A percentile compares a stretch with the other conserved stretches of the same genome.
Conservation (phyloP, 768 basidiomycete species). For the Harrya chromipes region DNA sequence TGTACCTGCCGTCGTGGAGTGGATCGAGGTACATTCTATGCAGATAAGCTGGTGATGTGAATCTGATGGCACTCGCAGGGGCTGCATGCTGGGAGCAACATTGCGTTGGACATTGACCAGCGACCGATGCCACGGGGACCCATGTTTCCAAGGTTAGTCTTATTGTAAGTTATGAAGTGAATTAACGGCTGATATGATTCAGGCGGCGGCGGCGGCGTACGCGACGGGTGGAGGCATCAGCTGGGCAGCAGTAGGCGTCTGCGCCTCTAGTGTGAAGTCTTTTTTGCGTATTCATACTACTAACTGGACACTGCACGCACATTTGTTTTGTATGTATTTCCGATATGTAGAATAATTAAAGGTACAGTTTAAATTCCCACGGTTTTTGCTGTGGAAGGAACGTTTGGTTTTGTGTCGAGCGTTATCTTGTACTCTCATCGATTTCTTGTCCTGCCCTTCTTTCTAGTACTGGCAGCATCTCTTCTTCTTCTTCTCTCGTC, state of each 20-base stretch:
- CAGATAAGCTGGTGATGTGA: not conserved
- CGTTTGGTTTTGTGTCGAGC: slow-evolving; percentile 4
- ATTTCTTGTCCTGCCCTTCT: slow-evolving; percentile 21
- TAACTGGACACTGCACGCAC: not conserved
- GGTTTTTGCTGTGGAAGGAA: slow-evolving; percentile 14
- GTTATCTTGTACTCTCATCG: slow-evolving; percentile 36
- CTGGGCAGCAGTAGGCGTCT: too few species aligned
- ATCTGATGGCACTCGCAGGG: slow-evolving; percentile 44
- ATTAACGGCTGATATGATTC: not conserved
- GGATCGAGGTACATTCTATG: slow-evolving; percentile 79
- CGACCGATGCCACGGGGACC: slow-evolving; percentile 91
- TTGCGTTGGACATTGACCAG: slow-evolving; percentile 88
- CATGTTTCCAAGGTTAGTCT: slow-evolving; percentile 66
- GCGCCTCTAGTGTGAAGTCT: too few species aligned
- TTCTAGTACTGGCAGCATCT: slow-evolving; percentile 21
- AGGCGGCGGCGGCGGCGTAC: slow-evolving; percentile 31
- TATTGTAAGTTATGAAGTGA: too few species aligned
- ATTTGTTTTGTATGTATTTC: not conserved
- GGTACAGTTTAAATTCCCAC: slow-evolving; percentile 20
- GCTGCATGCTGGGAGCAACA: slow-evolving; percentile 88
- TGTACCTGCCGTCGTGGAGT: slow-evolving; percentile 81
- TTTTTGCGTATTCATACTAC: not conserved
- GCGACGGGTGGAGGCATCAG: slow-evolving; percentile 13
- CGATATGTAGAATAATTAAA: not conserved
- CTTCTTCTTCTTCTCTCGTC: not conserved